These are phyloP conservation scores for Cyberlindnera meyerae DNA, from an alignment of 805 yeast genomes.

Conservation along the genomic window DNA sequence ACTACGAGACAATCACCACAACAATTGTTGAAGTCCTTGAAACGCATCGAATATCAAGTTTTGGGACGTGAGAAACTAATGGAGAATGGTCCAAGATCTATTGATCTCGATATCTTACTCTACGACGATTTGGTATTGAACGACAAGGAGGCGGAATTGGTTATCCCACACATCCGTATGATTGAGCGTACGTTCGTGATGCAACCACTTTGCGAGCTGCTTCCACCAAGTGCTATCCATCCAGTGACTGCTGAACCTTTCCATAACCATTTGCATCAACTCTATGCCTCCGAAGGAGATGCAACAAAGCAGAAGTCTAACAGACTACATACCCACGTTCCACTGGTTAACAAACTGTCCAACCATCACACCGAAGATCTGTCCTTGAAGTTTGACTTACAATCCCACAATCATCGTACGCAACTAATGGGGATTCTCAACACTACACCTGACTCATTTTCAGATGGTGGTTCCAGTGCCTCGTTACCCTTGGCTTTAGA, in stretches of 20 bases:
- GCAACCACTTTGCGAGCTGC: constrained; percentile 79
- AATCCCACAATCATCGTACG: constrained; percentile 45
- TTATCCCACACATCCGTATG: constrained; percentile 84
- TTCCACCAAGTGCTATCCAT: constrained; percentile 62
- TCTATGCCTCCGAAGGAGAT: constrained; percentile 35
- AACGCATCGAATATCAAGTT: constrained; percentile 71
- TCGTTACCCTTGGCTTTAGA: constrained; percentile 37
- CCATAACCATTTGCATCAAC: constrained; percentile 57
- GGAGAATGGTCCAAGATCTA: constrained; percentile 88
- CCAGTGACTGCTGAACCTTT: constrained; percentile 86
- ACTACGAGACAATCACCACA: constrained; percentile 60
- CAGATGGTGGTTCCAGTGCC: constrained; percentile 69
- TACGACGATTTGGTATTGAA: constrained; percentile 51
- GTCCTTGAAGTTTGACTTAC: constrained; percentile 40
- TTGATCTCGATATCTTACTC: constrained; percentile 83
- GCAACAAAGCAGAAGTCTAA: constrained; percentile 44
- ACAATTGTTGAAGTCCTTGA: constrained; percentile 55
- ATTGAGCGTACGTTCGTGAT: constrained; percentile 86
- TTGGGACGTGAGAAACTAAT: constrained; percentile 68
- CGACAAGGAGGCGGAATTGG: constrained; percentile 47
- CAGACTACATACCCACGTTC: constrained; percentile 45
- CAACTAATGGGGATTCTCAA: constrained; percentile 83
- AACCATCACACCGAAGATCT: constrained; percentile 14
- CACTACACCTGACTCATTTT: constrained; percentile 90
- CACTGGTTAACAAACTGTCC: constrained; percentile 31